These are phyloP conservation scores for Acacia melanoxylon DNA, from an alignment of 306 rosid genomes.

Conservation along the genomic window DNA sequence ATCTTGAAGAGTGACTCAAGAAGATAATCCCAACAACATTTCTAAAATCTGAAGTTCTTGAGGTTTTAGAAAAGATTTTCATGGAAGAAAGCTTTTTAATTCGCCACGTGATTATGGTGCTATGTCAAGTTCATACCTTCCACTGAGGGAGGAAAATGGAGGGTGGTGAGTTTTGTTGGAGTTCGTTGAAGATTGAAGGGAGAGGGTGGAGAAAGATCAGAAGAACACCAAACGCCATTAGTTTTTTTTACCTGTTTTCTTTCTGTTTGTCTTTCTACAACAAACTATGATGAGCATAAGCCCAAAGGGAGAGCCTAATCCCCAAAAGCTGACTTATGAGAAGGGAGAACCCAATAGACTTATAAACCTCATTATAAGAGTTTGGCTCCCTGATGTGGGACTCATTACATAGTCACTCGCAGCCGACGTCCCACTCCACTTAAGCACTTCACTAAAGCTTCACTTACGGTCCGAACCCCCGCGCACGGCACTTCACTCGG, in stretches of 20 bases:
- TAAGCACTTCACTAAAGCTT: no score
- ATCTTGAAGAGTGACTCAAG: constrained; percentile 5
- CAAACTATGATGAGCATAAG: no score
- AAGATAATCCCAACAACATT: neutral
- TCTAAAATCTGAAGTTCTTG: neutral
- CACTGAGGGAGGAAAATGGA: constrained; percentile 1
- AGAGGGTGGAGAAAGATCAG: neutral
- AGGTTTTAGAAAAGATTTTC: neutral
- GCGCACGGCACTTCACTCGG: no score
- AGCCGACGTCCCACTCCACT: no score
- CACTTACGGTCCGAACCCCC: no score
- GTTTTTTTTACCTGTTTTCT: neutral
- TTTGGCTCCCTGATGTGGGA: no score
- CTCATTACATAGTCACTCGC: no score
- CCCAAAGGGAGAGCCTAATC: no score
- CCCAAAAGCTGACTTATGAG: no score
- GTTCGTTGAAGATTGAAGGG: constrained; percentile 13
- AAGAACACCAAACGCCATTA: constrained; percentile 4
- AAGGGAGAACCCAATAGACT: no score
- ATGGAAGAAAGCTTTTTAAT: constrained; percentile 10
- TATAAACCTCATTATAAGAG: no score
- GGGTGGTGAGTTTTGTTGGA: constrained; percentile 22
- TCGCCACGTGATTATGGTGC: neutral
- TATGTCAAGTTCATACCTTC: neutral
- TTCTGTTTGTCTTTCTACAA: neutral